phyloP scores from a whole-genome alignment of 495 filamentous ascomycete species.

The Neurospora sp. region DNA sequence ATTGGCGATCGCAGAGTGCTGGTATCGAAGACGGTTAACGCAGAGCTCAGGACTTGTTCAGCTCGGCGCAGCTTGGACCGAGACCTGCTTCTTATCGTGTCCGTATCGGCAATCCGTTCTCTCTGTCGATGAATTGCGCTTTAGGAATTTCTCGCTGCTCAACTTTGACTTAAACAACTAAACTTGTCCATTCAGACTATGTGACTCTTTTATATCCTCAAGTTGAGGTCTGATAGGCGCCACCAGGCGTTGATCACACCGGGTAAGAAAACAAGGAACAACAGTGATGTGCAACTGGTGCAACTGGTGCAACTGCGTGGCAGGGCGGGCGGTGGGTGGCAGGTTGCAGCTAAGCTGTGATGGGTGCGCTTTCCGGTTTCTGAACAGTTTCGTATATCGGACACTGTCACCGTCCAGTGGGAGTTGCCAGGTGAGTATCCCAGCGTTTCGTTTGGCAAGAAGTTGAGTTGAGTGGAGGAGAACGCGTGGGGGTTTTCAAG shows the following conservation, averaged over 20 bases:
- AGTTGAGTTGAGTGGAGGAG: background rate
- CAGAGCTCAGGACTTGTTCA: background rate
- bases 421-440: background rate
- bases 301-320: background rate
- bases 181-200: background rate
- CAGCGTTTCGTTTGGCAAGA: background rate
- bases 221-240: background rate
- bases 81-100: background rate
- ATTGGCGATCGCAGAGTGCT: background rate
- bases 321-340: background rate
- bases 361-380: background rate
- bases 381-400: background rate
- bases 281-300: background rate
- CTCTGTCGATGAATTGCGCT: background rate
- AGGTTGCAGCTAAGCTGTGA: background rate
- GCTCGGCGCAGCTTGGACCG: background rate
- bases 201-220: background rate
- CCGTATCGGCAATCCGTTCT: background rate
- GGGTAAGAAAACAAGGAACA: background rate
- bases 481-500: background rate
- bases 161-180: background rate
- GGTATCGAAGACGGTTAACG: background rate
- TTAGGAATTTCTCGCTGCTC: background rate
- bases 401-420: background rate
- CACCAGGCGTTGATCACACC: background rate